Conservation (phyloP, 73 alveolate species). For the Breviolum minutum region DNA sequence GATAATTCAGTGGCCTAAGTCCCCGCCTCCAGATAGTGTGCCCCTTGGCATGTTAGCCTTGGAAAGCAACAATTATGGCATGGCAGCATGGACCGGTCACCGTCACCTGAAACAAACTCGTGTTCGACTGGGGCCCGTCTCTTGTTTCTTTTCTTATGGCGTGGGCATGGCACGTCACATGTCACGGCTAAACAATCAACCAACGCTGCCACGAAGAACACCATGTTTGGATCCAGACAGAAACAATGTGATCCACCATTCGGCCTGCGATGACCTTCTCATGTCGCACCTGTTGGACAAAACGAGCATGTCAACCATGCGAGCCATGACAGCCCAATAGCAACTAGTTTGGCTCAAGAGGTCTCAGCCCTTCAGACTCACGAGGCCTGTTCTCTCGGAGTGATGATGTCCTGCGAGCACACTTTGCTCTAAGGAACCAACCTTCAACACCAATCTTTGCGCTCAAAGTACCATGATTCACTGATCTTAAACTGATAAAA, state of each 20-base stretch:
- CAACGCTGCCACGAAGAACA: too few species aligned
- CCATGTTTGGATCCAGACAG: neutral
- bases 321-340: neutral
- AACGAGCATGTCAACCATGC: neutral
- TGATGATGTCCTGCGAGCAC: constrained; percentile 14
- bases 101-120: neutral
- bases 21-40: neutral
- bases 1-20: neutral
- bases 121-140: neutral
- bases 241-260: constrained; percentile 51
- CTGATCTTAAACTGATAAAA: too few species aligned
- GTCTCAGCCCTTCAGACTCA: neutral
- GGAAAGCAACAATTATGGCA: neutral
- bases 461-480: too few species aligned
- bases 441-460: too few species aligned
- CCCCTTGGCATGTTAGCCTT: constrained; percentile 42
- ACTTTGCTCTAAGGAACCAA: neutral
- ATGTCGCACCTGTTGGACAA: neutral
- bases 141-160: neutral
- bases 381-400: constrained; percentile 20
- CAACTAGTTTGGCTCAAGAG: too few species aligned
- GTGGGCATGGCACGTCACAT: neutral
- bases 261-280: constrained; percentile 56
- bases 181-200: too few species aligned
- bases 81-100: neutral